Conservation (phyloP, 2,329 filamentous ascomycete species). For the Aspergillus sp. region DNA sequence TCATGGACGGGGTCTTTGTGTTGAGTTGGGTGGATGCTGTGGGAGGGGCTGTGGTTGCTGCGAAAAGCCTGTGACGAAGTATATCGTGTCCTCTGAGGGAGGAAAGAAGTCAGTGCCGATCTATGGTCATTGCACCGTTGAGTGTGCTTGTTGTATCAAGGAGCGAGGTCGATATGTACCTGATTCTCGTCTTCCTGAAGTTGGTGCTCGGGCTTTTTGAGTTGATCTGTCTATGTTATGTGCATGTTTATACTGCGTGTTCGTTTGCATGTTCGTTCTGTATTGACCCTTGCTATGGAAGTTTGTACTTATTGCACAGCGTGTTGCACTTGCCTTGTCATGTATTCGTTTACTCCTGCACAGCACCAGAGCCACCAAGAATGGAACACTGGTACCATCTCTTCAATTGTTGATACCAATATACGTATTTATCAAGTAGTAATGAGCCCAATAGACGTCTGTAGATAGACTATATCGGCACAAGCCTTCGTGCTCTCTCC, state of each 20-base stretch:
- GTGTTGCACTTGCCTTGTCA: neutral
- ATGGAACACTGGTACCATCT: neutral
- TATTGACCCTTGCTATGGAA: neutral
- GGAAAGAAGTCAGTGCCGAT: neutral
- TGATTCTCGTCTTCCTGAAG: neutral
- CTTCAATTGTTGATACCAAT: too few relatives aligned
- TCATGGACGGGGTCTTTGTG: neutral
- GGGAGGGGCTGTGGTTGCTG: neutral
- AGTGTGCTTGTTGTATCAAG: neutral
- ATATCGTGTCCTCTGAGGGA: neutral
- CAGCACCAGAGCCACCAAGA: neutral
- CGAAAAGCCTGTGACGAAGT: neutral
- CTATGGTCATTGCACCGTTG: neutral
- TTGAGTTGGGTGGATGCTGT: neutral
- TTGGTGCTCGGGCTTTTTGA: neutral
- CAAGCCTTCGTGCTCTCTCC: neutral
- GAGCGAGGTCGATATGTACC: neutral
- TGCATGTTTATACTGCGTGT: too few relatives aligned
- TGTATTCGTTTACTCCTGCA: neutral
- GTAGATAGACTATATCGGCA: neutral
- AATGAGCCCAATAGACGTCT: neutral
- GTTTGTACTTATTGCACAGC: neutral
- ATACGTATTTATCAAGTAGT: neutral
- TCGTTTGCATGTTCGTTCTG: too few relatives aligned
- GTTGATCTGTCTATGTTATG: neutral